Base-by-base conservation (phyloP, 139 green algal species). In the Diplosphaera chodatii region DNA sequence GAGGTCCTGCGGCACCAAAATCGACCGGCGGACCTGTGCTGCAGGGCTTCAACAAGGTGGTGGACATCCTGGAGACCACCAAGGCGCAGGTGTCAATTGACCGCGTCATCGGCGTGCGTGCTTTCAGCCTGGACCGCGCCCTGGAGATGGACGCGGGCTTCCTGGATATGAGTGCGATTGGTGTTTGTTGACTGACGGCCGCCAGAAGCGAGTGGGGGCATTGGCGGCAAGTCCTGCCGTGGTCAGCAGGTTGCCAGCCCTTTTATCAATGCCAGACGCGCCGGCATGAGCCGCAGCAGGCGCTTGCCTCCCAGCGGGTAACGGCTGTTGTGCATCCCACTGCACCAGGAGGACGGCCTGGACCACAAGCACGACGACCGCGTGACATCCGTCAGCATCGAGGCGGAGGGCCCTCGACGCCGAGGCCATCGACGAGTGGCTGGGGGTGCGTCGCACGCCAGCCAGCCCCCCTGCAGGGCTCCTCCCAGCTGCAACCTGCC, bases 321-420 rank as follows among this genome's bases (percentile, higher is more conserved):
- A 63, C 4, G n/a, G n/a, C n/a, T n/a, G n/a, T n/a, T n/a, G n/a
- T 63, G 55, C 6, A 28, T 8, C 10, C 55, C n/a, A n/a, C n/a
- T n/a, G n/a, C 55, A 56, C 10, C 55, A 63, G 55, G 22, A n/a
- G 16, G 55, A 77, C 23, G 63, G 74, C 5, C 34, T 64, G 59
- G 63, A 78, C 66, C 80, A 85, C 62, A 25, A 75, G 28, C 75
- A 84, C 56, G 64, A 77, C 66, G 75, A 83, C 32, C 40, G 28
- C 30, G 66, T 93, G 20, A 85, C 59, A 22, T 84, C 72, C 71
- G 80, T 90, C 15, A 82, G 83, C 64, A 86, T 92, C 67, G 73
- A 93, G 81, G 63, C 84, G 56, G 80, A 88, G 31, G 87, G 87
- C 56, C 75, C 69, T 87, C 32, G 80, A 95, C 71, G 84, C 89